Evolutionary conservation across 2,329 filamentous ascomycete genomes (phyloP).

Genomic region (Curvularia sp.): DNA sequence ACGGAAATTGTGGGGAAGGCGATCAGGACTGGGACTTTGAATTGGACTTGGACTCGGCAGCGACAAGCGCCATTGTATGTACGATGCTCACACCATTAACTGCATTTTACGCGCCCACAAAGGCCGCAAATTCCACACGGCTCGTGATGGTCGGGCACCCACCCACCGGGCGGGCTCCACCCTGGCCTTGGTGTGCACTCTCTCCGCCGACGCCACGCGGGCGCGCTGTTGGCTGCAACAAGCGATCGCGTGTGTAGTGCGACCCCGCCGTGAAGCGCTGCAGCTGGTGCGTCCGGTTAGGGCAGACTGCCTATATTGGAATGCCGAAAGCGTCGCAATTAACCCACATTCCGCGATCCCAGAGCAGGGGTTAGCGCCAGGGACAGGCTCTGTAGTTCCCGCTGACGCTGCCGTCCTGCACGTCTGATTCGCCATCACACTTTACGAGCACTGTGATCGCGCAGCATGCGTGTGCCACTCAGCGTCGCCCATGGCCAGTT

Average conservation of each 20-base stretch:
- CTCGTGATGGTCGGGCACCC: slow-evolving; percentile 13
- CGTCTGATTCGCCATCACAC: slow-evolving; percentile 34
- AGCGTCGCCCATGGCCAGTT: slow-evolving; percentile 38
- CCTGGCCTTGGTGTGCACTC: not conserved
- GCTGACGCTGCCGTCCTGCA: slow-evolving; percentile 13
- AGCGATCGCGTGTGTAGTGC: slow-evolving; percentile 12
- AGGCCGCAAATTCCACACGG: slow-evolving; percentile 26
- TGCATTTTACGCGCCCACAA: slow-evolving; percentile 37
- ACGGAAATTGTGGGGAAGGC: slow-evolving; percentile 9
- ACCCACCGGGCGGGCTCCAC: slow-evolving; percentile 5
- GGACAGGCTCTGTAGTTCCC: slow-evolving; percentile 28
- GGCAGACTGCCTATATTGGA: slow-evolving; percentile 21
- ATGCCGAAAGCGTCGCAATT: slow-evolving; percentile 25
- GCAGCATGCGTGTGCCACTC: slow-evolving; percentile 41
- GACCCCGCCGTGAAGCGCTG: slow-evolving; percentile 7
- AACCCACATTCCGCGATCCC: slow-evolving; percentile 18
- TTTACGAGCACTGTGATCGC: slow-evolving; percentile 39
- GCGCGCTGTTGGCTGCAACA: not conserved
- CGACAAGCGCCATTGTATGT: slow-evolving; percentile 30
- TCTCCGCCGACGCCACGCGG: not conserved
- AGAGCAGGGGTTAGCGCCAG: slow-evolving; percentile 23
- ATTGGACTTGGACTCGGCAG: not conserved
- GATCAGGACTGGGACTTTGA: not conserved
- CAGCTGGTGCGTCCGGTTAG: slow-evolving; percentile 13
- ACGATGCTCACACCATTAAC: slow-evolving; percentile 32